Evolutionary conservation across 306 rosid genomes (phyloP).

Genomic region (Quercus bicolor): DNA sequence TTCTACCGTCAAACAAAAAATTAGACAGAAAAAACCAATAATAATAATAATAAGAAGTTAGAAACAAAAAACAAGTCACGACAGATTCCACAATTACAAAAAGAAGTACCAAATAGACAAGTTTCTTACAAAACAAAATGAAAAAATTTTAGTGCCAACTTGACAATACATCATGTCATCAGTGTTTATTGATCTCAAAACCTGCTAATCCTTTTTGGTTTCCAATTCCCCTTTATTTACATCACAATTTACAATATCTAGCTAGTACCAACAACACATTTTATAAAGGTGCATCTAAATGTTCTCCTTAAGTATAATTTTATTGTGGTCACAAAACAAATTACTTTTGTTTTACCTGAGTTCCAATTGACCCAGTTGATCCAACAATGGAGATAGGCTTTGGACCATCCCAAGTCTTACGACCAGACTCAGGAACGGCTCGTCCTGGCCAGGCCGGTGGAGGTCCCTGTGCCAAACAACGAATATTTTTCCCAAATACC

Average conservation of each 20-base stretch:
- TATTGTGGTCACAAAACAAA: not conserved
- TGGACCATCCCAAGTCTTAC: conserved; percentile 75
- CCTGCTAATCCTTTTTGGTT: not conserved
- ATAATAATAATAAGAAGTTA: not conserved
- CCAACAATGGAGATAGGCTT: conserved; percentile 92
- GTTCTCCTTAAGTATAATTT: not conserved
- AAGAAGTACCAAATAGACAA: not conserved
- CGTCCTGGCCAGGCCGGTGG: conserved; percentile 99
- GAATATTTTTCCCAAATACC: conserved; percentile 41
- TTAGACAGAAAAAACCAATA: too few species aligned
- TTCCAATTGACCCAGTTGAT: conserved; percentile 93
- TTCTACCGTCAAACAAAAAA: not conserved
- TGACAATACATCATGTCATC: not conserved
- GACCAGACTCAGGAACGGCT: conserved; percentile 52
- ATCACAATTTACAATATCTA: not conserved
- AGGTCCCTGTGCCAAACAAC: conserved; percentile 56
- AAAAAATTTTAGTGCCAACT: not conserved
- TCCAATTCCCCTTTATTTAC: not conserved
- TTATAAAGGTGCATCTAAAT: not conserved
- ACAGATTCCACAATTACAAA: not conserved
- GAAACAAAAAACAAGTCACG: not conserved
- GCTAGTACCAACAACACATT: not conserved
- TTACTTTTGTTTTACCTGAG: conserved; percentile 57
- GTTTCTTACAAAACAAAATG: not conserved
- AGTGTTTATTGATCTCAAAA: not conserved